Evolutionary conservation across 1,284 basidiomycete genomes (phyloP), one percentile per base, ranked within the genome.

Genomic region (Apiotrichum mycotoxinovorans): DNA sequence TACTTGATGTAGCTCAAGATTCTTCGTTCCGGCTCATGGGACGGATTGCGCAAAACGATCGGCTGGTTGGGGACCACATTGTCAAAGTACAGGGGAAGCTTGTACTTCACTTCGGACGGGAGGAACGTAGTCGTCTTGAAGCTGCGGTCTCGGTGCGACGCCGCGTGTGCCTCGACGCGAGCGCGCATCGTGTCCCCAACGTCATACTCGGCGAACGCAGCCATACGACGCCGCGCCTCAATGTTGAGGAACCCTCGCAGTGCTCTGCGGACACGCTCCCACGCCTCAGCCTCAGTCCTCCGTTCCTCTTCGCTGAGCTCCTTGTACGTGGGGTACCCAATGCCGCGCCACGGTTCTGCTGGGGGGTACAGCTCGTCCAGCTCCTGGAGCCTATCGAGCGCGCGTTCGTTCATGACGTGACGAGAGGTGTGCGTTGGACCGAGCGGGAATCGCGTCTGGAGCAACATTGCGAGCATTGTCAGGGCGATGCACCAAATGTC

Each of bases 401-500:
- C 78, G 18, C 78, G 71, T 57, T 79, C 78, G 15, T 70, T 66
- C 76, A 83, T 79, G 52, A 79, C 66, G 8, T 76, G 71, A 1
- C 79, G 65, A 14, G 78, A 79, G 9, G 75, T 73, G 63, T 83
- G 82, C 8, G 74, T 69, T 3, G 80, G 75, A 3, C 82, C 82
- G 51, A 83, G 73, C 1, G 82, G 82, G 60, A 82, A 83, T 23
- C 79, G 77, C 38, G 72, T 66, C 22, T 80, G 78, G 0, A 78
- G 73, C n/a, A 83, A 69, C 27, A 80, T 75, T 17, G 81, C 75
- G 9, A 83, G 73, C 58, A 83, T 66, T 5, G 80, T 81, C 25
- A 83, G 70, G 11, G 81, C 82, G 58, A 80, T 78, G 41, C 81
- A 82, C 82, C 82, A 83, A 51, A 81, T 80, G 64, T 83, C 82